Conservation (phyloP, 139 green algal genomes). For the Axilococcus clingmanii region DNA sequence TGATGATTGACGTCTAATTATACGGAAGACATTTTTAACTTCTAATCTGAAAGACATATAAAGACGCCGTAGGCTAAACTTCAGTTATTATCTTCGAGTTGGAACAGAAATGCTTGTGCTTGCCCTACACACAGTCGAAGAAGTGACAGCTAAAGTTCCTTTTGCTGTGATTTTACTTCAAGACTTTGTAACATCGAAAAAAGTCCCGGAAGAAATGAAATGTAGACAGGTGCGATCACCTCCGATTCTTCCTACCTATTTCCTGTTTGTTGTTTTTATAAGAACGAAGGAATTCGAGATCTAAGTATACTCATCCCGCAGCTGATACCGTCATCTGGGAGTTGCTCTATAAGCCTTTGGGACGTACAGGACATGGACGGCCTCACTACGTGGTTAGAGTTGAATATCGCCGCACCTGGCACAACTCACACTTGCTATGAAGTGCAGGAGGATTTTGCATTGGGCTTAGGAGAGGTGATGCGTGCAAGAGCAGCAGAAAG, state of each 20-base stretch:
- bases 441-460: conserved; percentile 47
- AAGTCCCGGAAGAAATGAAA: conserved; percentile 8
- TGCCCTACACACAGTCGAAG: conserved; percentile 19
- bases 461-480: conserved; percentile 32
- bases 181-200: conserved; percentile 25
- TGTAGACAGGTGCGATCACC: conserved; percentile 38
- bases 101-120: conserved; percentile 16
- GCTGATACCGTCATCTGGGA: too few species aligned
- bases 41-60: not conserved
- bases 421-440: conserved; percentile 20
- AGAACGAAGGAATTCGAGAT: too few species aligned
- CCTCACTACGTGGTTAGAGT: conserved; percentile 40
- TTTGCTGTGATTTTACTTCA: conserved; percentile 40
- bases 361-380: conserved; percentile 25
- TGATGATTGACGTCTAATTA: too few species aligned
- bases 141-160: conserved; percentile 23
- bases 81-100: not conserved
- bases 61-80: not conserved
- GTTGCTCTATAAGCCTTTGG: too few species aligned
- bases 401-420: conserved; percentile 34
- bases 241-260: too few species aligned
- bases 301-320: too few species aligned
- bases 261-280: too few species aligned
- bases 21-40: too few species aligned
- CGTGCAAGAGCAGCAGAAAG: conserved; percentile 33